A percentile compares a stretch with the other conserved stretches of the same genome.
phyloP scores from a whole-genome alignment of 129 eudicot species.

The Chrysanthemum seticuspe region DNA sequence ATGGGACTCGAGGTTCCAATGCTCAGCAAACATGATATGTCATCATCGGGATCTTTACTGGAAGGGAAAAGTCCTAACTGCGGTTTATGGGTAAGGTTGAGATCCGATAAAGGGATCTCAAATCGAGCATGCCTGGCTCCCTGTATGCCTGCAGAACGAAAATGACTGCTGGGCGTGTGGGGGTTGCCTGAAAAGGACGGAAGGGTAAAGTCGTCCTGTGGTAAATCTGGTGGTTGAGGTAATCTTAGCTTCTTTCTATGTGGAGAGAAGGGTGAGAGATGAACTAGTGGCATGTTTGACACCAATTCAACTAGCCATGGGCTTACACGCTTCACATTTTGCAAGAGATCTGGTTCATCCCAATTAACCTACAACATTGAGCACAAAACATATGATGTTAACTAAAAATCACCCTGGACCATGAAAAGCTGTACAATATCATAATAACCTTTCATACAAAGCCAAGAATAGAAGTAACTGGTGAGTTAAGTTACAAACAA shows the following conservation, averaged over 20 bases:
- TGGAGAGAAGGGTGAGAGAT: constrained; percentile 78
- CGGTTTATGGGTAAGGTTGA: constrained; percentile 59
- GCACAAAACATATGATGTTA: constrained; percentile 1
- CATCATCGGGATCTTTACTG: constrained; percentile 38
- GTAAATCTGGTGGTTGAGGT: constrained; percentile 55
- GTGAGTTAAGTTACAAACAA: no score
- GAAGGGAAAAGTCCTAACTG: constrained; percentile 52
- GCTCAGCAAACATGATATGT: constrained; percentile 60
- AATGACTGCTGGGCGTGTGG: constrained; percentile 61
- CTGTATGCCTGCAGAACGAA: constrained; percentile 92
- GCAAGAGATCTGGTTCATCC: constrained; percentile 88
- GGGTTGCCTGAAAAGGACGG: constrained; percentile 70
- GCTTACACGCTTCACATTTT: constrained; percentile 88
- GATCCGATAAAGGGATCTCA: constrained; percentile 68
- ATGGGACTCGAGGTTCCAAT: constrained; percentile 55
- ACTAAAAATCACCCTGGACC: neutral
- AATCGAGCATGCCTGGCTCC: constrained; percentile 99
- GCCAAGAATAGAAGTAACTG: no score
- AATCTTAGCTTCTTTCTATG: constrained; percentile 71
- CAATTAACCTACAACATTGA: constrained; percentile 57
- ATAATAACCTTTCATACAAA: neutral
- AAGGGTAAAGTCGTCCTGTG: constrained; percentile 43
- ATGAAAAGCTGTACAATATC: neutral
- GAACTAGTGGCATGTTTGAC: constrained; percentile 65
- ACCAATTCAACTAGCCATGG: constrained; percentile 90